phyloP scores from a whole-genome alignment of 768 basidiomycete species.

The Mycena sanguinolenta region DNA sequence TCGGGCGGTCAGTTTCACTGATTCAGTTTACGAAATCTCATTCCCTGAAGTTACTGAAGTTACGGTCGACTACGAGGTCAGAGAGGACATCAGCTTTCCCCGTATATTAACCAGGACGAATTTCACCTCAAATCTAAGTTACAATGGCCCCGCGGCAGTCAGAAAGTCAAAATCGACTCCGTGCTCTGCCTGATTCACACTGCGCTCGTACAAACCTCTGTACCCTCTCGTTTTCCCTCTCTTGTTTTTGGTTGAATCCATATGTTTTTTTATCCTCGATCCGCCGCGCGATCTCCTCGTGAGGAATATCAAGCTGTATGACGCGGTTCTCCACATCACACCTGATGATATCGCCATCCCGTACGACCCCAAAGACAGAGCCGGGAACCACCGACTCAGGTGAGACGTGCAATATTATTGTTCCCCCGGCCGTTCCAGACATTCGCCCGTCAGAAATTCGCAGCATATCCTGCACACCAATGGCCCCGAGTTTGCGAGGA shows the following conservation, averaged over 20 bases:
- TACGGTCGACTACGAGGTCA: no score
- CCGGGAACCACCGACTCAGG: conserved; percentile 71
- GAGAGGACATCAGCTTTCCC: no score
- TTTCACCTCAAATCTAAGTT: no score
- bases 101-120: no score
- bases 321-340: conserved; percentile 61
- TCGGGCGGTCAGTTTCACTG: no score
- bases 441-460: conserved; percentile 76
- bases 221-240: conserved; percentile 62
- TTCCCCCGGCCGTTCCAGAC: conserved; percentile 72
- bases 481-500: conserved; percentile 68
- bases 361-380: conserved; percentile 69
- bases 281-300: conserved; percentile 59
- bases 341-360: conserved; percentile 68
- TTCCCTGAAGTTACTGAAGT: no score
- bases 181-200: conserved; percentile 36
- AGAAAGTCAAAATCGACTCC: conserved; percentile 38
- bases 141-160: conserved; percentile 32
- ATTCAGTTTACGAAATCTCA: no score
- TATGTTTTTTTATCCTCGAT: conserved; percentile 56
- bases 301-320: conserved; percentile 64
- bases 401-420: conserved; percentile 62
- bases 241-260: conserved; percentile 48
- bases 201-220: conserved; percentile 34
- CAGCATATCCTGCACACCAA: conserved; percentile 52